Evolutionary conservation across 176 grass and related monocot genomes (phyloP), one percentile per base, ranked within the genome.

Genomic region (Carex scoparia): DNA sequence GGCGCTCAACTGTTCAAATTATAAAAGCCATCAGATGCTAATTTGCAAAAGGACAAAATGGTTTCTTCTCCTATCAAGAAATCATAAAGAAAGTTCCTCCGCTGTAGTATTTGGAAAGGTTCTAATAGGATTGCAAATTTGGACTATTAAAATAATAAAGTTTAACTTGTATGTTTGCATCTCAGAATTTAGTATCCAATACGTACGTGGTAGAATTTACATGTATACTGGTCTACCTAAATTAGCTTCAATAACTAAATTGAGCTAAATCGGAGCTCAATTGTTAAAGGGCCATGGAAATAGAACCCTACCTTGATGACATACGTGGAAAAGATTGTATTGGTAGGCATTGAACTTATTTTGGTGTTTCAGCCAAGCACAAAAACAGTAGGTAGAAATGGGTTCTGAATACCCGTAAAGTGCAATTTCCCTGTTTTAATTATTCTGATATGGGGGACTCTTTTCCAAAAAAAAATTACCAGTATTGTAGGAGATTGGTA

Each of bases 1-100:
- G 80, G 4, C 70, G 84, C 60, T 87, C 79, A 69, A 85, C 96
- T 95, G 77, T 86, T 86, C 61, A 70, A 11, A 86, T 86, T 68
- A 12, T 27, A 79, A 56, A 16, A 83, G 19, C 79, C 56, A 68
- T 79, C 51, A 32, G 13, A n/a, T 79, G 33, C 30, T 79, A 79
- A 7, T 79, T 79, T 79, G 28, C 27, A 16, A 56, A 77, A 56
- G 4, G 14, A 55, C 10, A 4, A 32, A 76, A 54, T 32, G 46
- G 72, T 9, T 15, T 55, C 27, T 71, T 71, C 6, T 71, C 33
- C 55, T 55, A 32, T 55, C 11, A 31, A 77, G 72, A 51, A 77
- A 77, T 70, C 72, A 2, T 1, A 77, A 55, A 77, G 48, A 77
- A 55, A 55, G 23, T 48, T 4, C 48, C 23, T 55, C 23, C 23